phyloP scores from a whole-genome alignment of 225 moss, liverwort and hornwort genomes.

The Pleurozium schreberi region DNA sequence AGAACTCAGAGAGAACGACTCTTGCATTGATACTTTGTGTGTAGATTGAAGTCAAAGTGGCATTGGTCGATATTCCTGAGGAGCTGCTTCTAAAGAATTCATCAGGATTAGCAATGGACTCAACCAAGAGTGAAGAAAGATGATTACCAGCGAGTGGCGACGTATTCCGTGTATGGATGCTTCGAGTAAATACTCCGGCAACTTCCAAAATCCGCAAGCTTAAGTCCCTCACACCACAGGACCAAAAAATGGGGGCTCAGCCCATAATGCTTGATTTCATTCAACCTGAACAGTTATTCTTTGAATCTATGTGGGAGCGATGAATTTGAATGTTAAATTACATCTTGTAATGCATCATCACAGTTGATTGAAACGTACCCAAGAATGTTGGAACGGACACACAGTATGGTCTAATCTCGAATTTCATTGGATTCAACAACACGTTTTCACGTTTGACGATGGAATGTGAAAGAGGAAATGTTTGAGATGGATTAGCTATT shows the following conservation, averaged over 20 bases:
- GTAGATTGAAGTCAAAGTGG: not conserved
- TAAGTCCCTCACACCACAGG: not conserved
- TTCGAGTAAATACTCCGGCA: conserved; percentile 67
- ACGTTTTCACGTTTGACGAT: not conserved
- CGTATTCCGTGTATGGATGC: conserved; percentile 75
- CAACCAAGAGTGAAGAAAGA: not conserved
- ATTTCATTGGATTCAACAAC: not conserved
- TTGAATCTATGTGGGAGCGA: not conserved
- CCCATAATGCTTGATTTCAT: not conserved
- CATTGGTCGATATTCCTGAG: not conserved
- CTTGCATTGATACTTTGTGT: not conserved
- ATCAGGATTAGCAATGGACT: not conserved
- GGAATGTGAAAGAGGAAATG: not conserved
- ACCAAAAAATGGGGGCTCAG: not conserved
- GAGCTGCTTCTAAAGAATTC: not conserved
- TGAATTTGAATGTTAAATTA: not conserved
- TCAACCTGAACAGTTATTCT: not conserved
- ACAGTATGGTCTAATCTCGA: not conserved
- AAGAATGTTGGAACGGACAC: not conserved
- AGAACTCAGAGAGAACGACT: too few relatives aligned
- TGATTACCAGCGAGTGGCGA: conserved; percentile 68
- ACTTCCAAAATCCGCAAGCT: conserved; percentile 90
- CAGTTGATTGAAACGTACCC: not conserved
- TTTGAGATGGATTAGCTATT: not conserved
- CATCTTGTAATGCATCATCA: not conserved